Evolutionary conservation across 164 flowering plant species (phyloP), one percentile per base, ranked within the genome.

Genomic region (Tinospora cordifolia): DNA sequence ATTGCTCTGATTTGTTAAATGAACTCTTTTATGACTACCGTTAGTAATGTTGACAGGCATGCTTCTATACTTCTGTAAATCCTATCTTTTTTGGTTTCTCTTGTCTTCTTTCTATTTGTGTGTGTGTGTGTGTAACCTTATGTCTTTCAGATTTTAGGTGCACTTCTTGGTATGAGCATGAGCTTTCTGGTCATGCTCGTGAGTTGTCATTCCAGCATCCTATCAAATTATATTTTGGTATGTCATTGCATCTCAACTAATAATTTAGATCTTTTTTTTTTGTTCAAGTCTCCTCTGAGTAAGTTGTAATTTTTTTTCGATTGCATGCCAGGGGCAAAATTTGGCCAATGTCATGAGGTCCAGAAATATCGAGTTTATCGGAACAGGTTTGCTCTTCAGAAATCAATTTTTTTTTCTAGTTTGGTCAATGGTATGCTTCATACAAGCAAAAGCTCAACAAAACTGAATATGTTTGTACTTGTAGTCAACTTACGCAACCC

Each of bases 161-260:
- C 78, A 78, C 86, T 49, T 67, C 81, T 34, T 94, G 99, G 99
- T 74, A 62, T 22, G 82, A 85, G 71, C 81, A 88, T 79, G 89
- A 85, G 15, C 74, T 84, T 74, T 82, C 72, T 84, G 97, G 90
- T 67, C 81, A 86, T 75, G 75, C 81, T 0, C 99, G 99, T 75
- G 86, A 89, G 69, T 70, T 84, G 30, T 88, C 92, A 65, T 94
- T 94, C 79, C 90, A 84, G 66, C 99, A 94, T 82, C 99, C 99
- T 17, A 89, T 94, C 47, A 94, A 94, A 81, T 11, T 94, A 2
- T 92, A 89, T 72, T 83, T 94, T 74, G 99, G 99, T 92, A 89
- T 65, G 76, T 25, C 6, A 49, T 36, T 66, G 27, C 15, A 11
- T 24, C 36, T 51, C 47, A 17, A 17, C 6, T 17, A 49, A 14